Evolutionary conservation across 2,329 filamentous ascomycete species (phyloP).

Genomic region (Cladobotryum protrusum): DNA sequence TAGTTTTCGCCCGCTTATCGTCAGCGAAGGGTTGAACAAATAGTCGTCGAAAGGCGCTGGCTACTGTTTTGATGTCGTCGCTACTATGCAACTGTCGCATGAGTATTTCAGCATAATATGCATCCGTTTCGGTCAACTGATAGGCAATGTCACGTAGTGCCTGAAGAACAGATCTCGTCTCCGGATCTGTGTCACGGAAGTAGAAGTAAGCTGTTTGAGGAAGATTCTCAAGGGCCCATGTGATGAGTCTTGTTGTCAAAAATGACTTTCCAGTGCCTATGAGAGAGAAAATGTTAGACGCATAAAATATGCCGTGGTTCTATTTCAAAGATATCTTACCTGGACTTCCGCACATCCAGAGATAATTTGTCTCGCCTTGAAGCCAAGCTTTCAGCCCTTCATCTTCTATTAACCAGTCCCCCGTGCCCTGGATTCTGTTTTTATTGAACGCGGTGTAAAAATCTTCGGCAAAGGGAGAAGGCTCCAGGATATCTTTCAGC

Average conservation of each 20-base stretch:
- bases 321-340: conserved; percentile 20
- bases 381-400: conserved; percentile 34
- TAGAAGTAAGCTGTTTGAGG: conserved; percentile 39
- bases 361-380: conserved; percentile 29
- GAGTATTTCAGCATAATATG: conserved; percentile 37
- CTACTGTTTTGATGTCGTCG: conserved; percentile 38
- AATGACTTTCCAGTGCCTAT: conserved; percentile 41
- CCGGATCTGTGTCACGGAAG: conserved; percentile 41
- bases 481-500: conserved; percentile 34
- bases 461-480: conserved; percentile 38
- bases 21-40: conserved; percentile 33
- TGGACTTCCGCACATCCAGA: conserved; percentile 40
- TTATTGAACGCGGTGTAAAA: conserved; percentile 35
- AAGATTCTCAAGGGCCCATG: conserved; percentile 31
- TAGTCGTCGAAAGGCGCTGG: conserved; percentile 37
- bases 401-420: conserved; percentile 41
- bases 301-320: neutral
- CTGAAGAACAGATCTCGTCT: conserved; percentile 38
- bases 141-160: conserved; percentile 41
- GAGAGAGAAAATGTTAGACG: neutral
- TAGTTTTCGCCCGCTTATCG: conserved; percentile 25
- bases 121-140: conserved; percentile 40
- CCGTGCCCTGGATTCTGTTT: conserved; percentile 34
- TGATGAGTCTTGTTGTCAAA: conserved; percentile 37
- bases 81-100: conserved; percentile 26